phyloP scores from a whole-genome alignment of 768 basidiomycete genomes.

The Tricholomella constricta region DNA sequence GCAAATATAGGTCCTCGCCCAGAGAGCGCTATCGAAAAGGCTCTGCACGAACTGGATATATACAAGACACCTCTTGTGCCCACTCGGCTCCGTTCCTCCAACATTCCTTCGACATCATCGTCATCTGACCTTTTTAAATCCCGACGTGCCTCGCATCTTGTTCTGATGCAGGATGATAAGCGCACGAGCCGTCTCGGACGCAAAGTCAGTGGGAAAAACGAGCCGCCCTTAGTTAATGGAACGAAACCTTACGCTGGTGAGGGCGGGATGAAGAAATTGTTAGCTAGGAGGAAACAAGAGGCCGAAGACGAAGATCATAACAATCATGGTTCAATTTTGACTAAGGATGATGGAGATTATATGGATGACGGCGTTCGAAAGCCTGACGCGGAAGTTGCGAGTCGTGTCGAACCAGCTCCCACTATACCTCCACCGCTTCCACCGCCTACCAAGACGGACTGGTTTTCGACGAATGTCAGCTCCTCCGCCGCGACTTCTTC shows the following conservation, averaged over 20 bases:
- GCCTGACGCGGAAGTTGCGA: slow-evolving; percentile 10
- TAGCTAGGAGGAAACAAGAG: slow-evolving; percentile 63
- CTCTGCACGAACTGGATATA: slow-evolving; percentile 70
- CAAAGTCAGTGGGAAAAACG: slow-evolving; percentile 38
- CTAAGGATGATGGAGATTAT: slow-evolving; percentile 31
- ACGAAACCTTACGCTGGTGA: slow-evolving; percentile 80
- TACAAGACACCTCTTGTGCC: slow-evolving; percentile 81
- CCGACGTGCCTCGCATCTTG: slow-evolving; percentile 40
- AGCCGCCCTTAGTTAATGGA: slow-evolving; percentile 46
- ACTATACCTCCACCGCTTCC: slow-evolving; percentile 22
- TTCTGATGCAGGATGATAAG: slow-evolving; percentile 66
- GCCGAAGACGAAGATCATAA: slow-evolving; percentile 45
- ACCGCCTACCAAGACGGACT: slow-evolving; percentile 30
- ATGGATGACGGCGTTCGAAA: slow-evolving; percentile 24
- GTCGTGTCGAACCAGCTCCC: slow-evolving; percentile 17
- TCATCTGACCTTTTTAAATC: slow-evolving; percentile 67
- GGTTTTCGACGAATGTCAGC: slow-evolving; percentile 33
- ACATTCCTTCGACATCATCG: slow-evolving; percentile 27
- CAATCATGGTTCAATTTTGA: slow-evolving; percentile 16
- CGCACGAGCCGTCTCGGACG: slow-evolving; percentile 48
- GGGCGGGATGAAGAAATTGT: slow-evolving; percentile 76
- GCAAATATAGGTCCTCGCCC: slow-evolving; percentile 27
- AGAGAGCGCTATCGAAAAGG: slow-evolving; percentile 60
- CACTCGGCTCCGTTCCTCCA: slow-evolving; percentile 49
- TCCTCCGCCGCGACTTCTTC: slow-evolving; percentile 46